phyloP scores from a whole-genome alignment of 164 flowering plant species.

The Aristolochia contorta region DNA sequence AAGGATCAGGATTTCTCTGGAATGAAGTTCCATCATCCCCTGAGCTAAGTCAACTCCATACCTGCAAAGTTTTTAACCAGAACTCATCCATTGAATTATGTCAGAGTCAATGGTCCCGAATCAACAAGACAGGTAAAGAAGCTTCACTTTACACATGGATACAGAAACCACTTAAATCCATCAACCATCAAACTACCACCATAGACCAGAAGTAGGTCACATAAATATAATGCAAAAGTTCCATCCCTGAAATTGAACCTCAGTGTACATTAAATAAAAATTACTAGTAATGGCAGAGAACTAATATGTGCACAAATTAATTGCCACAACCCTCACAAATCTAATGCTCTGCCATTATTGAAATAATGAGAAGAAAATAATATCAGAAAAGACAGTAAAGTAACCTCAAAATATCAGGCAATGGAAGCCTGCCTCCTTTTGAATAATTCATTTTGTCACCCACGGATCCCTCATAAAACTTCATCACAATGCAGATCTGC shows the following conservation, averaged over 20 bases:
- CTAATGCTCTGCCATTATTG: no score
- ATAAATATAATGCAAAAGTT: no score
- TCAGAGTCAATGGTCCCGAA: background rate
- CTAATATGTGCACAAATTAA: no score
- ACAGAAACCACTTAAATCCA: no score
- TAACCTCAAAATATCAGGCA: slow-evolving; percentile 72
- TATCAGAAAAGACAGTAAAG: slow-evolving; percentile 4
- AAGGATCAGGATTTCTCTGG: slow-evolving; percentile 54
- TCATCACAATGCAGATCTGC: slow-evolving; percentile 75
- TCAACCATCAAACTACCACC: no score
- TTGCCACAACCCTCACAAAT: no score
- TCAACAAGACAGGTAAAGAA: background rate
- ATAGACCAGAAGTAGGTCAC: no score
- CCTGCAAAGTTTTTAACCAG: slow-evolving; percentile 24
- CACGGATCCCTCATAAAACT: slow-evolving; percentile 80
- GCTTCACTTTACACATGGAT: background rate
- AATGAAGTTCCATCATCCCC: slow-evolving; percentile 61
- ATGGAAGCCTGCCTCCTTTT: slow-evolving; percentile 57
- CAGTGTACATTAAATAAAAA: no score
- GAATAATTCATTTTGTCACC: slow-evolving; percentile 71
- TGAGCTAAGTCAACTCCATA: slow-evolving; percentile 66
- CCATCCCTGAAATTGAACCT: no score
- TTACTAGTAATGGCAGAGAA: no score
- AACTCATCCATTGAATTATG: background rate
- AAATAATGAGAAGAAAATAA: no score